Evolutionary conservation across 768 basidiomycete genomes (phyloP).

Genomic region (Auricularia sp.): DNA sequence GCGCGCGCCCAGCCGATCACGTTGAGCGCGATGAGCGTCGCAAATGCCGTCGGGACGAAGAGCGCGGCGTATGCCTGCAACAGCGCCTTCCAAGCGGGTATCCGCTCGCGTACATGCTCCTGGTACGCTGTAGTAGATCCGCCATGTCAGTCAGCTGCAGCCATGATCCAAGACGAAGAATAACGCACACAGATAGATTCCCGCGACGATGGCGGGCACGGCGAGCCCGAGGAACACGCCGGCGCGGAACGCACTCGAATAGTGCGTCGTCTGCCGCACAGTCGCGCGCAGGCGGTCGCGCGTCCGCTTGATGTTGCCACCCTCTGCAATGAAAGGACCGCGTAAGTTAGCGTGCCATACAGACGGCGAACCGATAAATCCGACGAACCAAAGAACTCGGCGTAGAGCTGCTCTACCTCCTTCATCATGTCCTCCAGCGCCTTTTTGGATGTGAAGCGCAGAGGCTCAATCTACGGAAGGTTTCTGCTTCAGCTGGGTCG

Average conservation of each 20-base stretch:
- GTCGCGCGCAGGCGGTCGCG: constrained; percentile 52
- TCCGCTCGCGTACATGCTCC: constrained; percentile 35
- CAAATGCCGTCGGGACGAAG: constrained; percentile 64
- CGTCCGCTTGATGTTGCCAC: constrained; percentile 75
- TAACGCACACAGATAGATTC: constrained; percentile 50
- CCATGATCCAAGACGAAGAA: background rate
- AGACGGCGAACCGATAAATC: background rate
- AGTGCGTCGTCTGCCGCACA: constrained; percentile 43
- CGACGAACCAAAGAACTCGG: constrained; percentile 61
- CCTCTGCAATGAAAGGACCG: constrained; percentile 33
- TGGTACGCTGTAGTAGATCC: constrained; percentile 39
- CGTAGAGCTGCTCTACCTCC: constrained; percentile 69
- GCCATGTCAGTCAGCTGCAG: background rate
- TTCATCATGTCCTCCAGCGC: constrained; percentile 57
- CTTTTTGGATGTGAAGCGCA: constrained; percentile 55
- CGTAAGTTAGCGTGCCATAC: constrained; percentile 2
- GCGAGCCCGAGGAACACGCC: constrained; percentile 66
- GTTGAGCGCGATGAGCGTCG: constrained; percentile 74
- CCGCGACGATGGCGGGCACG: constrained; percentile 55
- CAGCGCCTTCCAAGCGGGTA: constrained; percentile 65
- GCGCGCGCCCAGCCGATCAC: constrained; percentile 63
- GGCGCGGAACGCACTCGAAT: constrained; percentile 64
- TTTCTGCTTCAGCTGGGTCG: too few species aligned
- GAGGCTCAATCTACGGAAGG: constrained; percentile 46
- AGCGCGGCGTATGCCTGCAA: constrained; percentile 72